Evolutionary conservation across 1,139 yeast genomes (phyloP).

Genomic region (Blastobotrys capitulatus): DNA sequence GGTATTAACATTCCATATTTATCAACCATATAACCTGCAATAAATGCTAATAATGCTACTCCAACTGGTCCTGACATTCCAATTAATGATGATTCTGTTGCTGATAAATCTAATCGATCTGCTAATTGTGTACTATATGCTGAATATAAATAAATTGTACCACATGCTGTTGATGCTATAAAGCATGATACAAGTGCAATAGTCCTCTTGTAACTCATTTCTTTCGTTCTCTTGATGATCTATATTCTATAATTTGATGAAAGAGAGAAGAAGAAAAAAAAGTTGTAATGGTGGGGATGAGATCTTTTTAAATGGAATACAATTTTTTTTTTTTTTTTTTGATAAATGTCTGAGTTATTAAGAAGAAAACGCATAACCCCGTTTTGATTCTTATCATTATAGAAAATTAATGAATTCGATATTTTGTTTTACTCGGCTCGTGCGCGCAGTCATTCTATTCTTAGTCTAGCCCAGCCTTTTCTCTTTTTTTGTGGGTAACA

Average conservation of each 20-base stretch:
- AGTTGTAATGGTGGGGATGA: background rate
- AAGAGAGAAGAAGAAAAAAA: background rate
- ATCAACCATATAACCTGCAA: slow-evolving; percentile 56
- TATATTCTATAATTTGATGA: background rate
- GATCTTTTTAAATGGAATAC: background rate
- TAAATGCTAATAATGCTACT: slow-evolving; percentile 50
- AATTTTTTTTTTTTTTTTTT: no score
- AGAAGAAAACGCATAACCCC: background rate
- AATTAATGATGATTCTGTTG: slow-evolving; percentile 48
- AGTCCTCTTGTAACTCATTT: slow-evolving; percentile 10
- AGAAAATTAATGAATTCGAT: no score
- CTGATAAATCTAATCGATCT: slow-evolving; percentile 43
- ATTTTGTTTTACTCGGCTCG: no score
- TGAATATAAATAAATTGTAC: slow-evolving; percentile 54
- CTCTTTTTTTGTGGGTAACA: no score
- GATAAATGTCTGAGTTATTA: no score
- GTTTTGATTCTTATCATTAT: no score
- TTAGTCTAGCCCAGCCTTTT: no score
- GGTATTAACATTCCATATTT: slow-evolving; percentile 46
- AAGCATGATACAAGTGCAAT: slow-evolving; percentile 20
- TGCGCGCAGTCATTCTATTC: no score
- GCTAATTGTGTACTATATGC: slow-evolving; percentile 61
- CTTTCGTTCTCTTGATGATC: background rate
- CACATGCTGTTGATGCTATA: slow-evolving; percentile 46
- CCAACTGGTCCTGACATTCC: slow-evolving; percentile 56